Base-by-base conservation (phyloP, 495 filamentous ascomycete species). In the Talaromyces wortmannii region DNA sequence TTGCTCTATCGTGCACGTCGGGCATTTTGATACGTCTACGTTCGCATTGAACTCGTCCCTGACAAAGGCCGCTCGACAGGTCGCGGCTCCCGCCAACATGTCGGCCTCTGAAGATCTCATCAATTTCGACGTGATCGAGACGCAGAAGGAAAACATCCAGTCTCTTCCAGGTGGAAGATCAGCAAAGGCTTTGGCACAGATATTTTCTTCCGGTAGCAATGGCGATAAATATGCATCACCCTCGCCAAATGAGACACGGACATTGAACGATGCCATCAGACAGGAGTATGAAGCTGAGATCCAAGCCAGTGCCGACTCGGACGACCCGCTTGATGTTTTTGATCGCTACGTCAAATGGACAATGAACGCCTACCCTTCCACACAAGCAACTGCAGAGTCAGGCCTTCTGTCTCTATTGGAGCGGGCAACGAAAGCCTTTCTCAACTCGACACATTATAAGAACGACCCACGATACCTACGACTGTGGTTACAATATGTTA, bases 341-440 rank as follows among this genome's bases (percentile, higher is more conserved):
- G 92, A 97, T 61, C 86, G 95, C 66, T 98, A 98, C 63, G 90
- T 97, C 23, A 88, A 90, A 69, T 98, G 94, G 94, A 95, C 91
- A 0, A 72, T 97, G 15, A 90, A 95, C 64, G 89, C 92, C 12
- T 97, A 97, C 62, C 95, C 94, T 0, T 91, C 92, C 3, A 89
- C 92, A 11, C 91, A 96, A 70, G 90, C 90, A 40, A 94, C 91
- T n/a, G 76, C 88, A 0, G 83, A 94, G 64, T 96, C 91, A 7
- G 87, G 90, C 55, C 85, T 98, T 3, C 80, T 94, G n/a, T 86
- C 86, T 4, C 71, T 97, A 2, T 83, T 98, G 30, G 94, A 98
- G 66, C 87, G 92, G 51, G 92, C 91, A 10, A 97, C 94, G 7
- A 91, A 90, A 63, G 73, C 88, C 0, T 97, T 97, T 63, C 81